phyloP scores from a whole-genome alignment of 2,329 filamentous ascomycete genomes.

The Anisogramma anomala region DNA sequence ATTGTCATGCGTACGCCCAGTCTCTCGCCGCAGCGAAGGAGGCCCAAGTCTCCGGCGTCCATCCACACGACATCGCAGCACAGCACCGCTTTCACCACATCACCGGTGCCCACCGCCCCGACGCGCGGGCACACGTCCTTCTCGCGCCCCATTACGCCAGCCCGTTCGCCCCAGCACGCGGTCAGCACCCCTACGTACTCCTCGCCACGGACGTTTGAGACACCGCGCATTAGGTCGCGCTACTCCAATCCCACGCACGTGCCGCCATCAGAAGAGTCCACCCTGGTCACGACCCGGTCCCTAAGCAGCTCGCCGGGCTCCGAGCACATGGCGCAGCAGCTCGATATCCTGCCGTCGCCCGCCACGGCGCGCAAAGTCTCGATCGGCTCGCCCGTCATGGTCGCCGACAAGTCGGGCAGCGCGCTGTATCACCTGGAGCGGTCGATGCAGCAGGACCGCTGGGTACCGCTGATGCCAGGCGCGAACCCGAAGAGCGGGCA shows the following conservation, averaged over 20 bases:
- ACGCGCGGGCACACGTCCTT: background rate
- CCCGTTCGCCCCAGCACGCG: background rate
- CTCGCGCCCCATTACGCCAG: background rate
- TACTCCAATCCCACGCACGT: background rate
- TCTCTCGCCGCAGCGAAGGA: background rate
- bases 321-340: constrained; percentile 5
- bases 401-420: background rate
- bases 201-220: background rate
- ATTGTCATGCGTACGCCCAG: background rate
- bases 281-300: background rate
- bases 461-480: background rate
- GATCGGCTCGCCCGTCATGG: background rate
- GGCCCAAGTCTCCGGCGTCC: background rate
- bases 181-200: background rate
- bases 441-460: background rate
- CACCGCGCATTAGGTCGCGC: constrained; percentile 1
- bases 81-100: background rate
- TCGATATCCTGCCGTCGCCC: constrained; percentile 5
- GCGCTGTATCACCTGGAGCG: constrained; percentile 9
- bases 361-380: background rate
- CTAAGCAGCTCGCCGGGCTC: constrained; percentile 5
- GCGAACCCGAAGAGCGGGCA: background rate
- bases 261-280: too few relatives aligned
- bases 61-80: background rate
- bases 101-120: background rate